These are phyloP conservation scores for Dorcoceras hygrometricum DNA, from an alignment of 257 asterid species.

Conservation along the genomic window DNA sequence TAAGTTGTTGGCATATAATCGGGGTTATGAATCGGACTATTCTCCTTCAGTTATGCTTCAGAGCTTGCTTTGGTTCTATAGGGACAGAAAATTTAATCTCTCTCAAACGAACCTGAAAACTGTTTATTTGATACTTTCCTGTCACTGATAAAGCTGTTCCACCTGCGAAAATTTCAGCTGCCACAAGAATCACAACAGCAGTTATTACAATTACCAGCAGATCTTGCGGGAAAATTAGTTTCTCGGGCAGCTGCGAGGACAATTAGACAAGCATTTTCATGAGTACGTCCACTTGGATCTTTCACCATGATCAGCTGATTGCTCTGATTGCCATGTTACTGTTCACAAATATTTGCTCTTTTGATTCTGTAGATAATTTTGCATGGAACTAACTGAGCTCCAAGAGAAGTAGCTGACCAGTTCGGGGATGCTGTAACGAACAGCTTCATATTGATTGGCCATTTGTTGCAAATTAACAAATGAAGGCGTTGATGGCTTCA, in stretches of 20 bases:
- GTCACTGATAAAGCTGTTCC: not conserved
- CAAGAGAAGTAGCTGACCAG: too few relatives aligned
- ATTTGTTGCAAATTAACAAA: too few relatives aligned
- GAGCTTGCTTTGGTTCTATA: not conserved
- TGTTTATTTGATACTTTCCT: not conserved
- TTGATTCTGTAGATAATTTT: too few relatives aligned
- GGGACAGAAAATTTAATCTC: not conserved
- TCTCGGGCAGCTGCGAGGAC: constrained; percentile 84
- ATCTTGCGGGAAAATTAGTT: constrained; percentile 56
- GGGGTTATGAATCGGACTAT: not conserved
- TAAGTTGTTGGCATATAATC: too few relatives aligned
- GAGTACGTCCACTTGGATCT: constrained; percentile 19
- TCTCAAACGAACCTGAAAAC: not conserved
- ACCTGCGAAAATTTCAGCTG: constrained; percentile 45
- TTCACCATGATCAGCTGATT: not conserved
- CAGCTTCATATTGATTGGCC: too few relatives aligned
- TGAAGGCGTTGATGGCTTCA: too few relatives aligned
- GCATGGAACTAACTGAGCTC: too few relatives aligned
- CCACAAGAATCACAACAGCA: constrained; percentile 69
- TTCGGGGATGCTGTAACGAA: too few relatives aligned
- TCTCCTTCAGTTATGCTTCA: not conserved
- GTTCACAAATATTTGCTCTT: too few relatives aligned
- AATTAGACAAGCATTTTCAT: constrained; percentile 55
- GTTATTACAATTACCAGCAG: constrained; percentile 62
- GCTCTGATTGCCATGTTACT: not conserved